A percentile compares a stretch with the other conserved stretches of the same genome.
Evolutionary conservation across 192 early-diverging fungal species (phyloP).

Genomic region (Cetraspora pellucida): DNA sequence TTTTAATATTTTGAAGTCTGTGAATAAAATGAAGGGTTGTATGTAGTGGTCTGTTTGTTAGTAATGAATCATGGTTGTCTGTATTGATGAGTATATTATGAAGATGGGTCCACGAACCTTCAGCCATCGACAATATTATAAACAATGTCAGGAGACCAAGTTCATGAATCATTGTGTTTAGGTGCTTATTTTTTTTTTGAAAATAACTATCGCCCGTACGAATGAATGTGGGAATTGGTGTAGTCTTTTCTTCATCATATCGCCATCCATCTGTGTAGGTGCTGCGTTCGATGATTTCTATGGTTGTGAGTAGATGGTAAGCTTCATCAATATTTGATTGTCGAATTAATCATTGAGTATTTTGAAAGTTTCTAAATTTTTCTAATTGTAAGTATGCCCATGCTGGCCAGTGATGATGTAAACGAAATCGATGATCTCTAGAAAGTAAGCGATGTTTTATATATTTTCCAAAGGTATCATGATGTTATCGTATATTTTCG

Average conservation of each 20-base stretch:
- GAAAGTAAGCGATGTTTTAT: not conserved
- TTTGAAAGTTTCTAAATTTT: slow-evolving; percentile 9
- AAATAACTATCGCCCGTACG: slow-evolving; percentile 7
- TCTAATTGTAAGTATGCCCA: slow-evolving; percentile 12
- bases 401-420: not conserved
- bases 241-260: not conserved
- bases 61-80: too few relatives aligned
- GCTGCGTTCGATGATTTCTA: not conserved
- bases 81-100: not conserved
- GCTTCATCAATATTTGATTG: not conserved
- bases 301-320: too few relatives aligned
- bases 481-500: not conserved
- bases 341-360: not conserved
- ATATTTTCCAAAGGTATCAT: slow-evolving; percentile 16
- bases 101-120: not conserved
- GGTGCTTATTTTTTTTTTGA: not conserved
- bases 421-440: not conserved
- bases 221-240: not conserved
- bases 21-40: slow-evolving; percentile 12
- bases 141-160: not conserved
- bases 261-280: not conserved
- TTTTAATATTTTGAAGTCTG: not conserved
- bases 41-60: not conserved
- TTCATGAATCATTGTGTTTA: not conserved
- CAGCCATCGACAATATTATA: not conserved